Evolutionary conservation across 257 asterid genomes (phyloP).

Genomic region (Solanum clarkiae): DNA sequence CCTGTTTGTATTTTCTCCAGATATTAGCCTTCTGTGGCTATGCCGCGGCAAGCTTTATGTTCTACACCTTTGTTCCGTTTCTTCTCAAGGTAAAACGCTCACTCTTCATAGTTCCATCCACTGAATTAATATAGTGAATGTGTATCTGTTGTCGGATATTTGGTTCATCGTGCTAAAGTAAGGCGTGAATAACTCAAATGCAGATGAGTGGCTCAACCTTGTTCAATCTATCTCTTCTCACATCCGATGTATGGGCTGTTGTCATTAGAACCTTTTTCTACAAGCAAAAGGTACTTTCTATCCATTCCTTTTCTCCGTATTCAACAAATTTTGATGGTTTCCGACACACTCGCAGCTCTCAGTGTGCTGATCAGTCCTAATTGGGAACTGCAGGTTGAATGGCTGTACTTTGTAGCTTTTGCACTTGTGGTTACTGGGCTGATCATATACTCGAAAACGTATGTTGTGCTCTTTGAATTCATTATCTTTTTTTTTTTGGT

Average conservation of each 20-base stretch:
- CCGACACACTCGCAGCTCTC: not conserved
- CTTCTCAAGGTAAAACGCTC: slow-evolving; percentile 27
- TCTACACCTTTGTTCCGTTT: slow-evolving; percentile 38
- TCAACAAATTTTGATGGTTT: not conserved
- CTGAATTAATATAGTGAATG: not conserved
- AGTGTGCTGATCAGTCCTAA: not conserved
- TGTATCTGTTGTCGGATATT: not conserved
- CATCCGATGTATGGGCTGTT: slow-evolving; percentile 86
- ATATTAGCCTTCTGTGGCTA: slow-evolving; percentile 30
- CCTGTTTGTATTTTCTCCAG: slow-evolving; percentile 14
- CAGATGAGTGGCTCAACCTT: slow-evolving; percentile 77
- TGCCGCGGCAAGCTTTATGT: slow-evolving; percentile 36
- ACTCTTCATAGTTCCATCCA: not conserved
- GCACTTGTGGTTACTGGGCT: slow-evolving; percentile 47
- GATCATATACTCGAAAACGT: slow-evolving; percentile 45
- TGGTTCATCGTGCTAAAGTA: not conserved
- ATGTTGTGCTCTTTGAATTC: not conserved
- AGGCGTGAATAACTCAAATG: not conserved
- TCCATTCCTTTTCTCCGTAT: not conserved
- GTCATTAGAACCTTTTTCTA: slow-evolving; percentile 50
- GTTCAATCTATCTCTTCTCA: slow-evolving; percentile 66
- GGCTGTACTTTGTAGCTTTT: slow-evolving; percentile 56
- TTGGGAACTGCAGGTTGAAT: slow-evolving; percentile 44
- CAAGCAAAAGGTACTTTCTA: slow-evolving; percentile 37
- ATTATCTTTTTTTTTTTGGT: not conserved